Evolutionary conservation across 352 stramenopile genomes (phyloP).

Genomic region (Phytophthora foliorum): DNA sequence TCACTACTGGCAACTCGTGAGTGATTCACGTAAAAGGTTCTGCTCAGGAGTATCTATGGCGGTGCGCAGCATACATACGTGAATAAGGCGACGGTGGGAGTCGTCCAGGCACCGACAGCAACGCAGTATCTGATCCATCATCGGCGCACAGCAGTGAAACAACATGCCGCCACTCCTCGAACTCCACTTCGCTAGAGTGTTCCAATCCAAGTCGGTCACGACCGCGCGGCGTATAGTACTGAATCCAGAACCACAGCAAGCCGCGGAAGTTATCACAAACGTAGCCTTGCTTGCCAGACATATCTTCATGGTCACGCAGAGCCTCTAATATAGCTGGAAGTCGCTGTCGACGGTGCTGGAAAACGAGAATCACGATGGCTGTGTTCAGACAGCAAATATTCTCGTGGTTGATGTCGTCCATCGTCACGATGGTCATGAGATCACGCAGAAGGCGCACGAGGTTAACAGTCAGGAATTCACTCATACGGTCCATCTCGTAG

Average conservation of each 20-base stretch:
- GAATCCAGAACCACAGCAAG: constrained; percentile 96
- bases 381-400: constrained; percentile 99
- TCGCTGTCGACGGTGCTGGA: constrained; percentile 91
- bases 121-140: constrained; percentile 88
- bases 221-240: constrained; percentile 96
- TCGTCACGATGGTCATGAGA: constrained; percentile 95
- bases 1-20: constrained; percentile 4
- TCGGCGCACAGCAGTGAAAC: constrained; percentile 94
- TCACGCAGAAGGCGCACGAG: constrained; percentile 92
- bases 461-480: constrained; percentile 91
- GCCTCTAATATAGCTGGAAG: constrained; percentile 78
- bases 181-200: constrained; percentile 95
- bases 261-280: constrained; percentile 93
- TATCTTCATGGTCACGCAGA: constrained; percentile 72
- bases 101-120: constrained; percentile 64
- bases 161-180: constrained; percentile 94
- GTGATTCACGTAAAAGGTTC: background rate
- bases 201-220: constrained; percentile 95
- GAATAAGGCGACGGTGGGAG: constrained; percentile 79
- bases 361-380: constrained; percentile 95
- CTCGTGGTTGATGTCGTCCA: constrained; percentile 97
- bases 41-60: constrained; percentile 32
- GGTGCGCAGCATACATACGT: constrained; percentile 54
- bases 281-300: constrained; percentile 73
- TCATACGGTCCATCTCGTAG: constrained; percentile 83